Evolutionary conservation across 345 rosid genomes (phyloP).

Genomic region (Populus pruinosa): DNA sequence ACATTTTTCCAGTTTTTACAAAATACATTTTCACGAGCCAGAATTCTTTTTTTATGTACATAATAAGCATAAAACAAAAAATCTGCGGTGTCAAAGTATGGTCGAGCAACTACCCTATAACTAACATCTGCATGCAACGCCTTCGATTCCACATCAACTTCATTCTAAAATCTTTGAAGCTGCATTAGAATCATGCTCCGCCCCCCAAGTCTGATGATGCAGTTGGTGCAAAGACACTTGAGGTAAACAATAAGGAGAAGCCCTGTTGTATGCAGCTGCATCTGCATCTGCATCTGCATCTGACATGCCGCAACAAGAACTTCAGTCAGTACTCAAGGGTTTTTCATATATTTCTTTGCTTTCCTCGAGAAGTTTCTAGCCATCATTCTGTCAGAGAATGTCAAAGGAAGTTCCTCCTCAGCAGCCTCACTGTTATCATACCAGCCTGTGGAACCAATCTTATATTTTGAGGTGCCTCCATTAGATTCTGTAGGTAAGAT

Average conservation of each 20-base stretch:
- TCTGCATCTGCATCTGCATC: conserved; percentile 2
- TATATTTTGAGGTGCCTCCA: conserved; percentile 30
- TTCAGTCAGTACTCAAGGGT: conserved; percentile 12
- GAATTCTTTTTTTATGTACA: not conserved
- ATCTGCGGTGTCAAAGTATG: not conserved
- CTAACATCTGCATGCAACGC: not conserved
- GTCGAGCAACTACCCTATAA: not conserved
- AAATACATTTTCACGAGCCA: not conserved
- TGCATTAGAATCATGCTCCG: not conserved
- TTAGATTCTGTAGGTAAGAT: conserved; percentile 28
- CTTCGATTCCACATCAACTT: not conserved
- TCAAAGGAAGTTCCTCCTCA: conserved; percentile 77
- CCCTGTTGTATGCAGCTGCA: not conserved
- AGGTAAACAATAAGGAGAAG: not conserved
- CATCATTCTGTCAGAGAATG: conserved; percentile 53
- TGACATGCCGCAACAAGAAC: not conserved
- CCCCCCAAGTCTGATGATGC: not conserved
- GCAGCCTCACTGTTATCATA: conserved; percentile 38
- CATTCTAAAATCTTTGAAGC: not conserved
- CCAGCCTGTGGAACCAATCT: conserved; percentile 39
- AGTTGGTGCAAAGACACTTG: not conserved
- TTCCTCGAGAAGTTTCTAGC: conserved; percentile 53
- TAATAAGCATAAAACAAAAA: not conserved
- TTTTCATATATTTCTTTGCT: conserved; percentile 48
- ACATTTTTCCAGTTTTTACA: not conserved